Conservation (phyloP, 2,329 filamentous ascomycete species). For the Allantophomopsis cytisporea region DNA sequence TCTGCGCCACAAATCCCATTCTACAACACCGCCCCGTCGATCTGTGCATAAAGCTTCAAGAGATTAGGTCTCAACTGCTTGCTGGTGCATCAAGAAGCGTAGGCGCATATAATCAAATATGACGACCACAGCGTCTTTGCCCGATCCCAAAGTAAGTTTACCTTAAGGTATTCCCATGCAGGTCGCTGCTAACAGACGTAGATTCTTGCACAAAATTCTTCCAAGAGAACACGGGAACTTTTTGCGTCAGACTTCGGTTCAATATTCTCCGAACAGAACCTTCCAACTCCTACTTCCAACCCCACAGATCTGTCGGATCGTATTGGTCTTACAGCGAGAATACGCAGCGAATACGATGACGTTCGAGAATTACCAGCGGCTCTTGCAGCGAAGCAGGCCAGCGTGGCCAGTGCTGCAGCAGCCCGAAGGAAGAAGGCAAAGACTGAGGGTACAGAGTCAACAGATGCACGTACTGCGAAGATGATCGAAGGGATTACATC, state of each 20-base stretch:
- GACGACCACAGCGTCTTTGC: background rate
- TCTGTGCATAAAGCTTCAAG: no score
- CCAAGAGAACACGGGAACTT: conserved; percentile 37
- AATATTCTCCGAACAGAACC: background rate
- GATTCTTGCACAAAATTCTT: conserved; percentile 23
- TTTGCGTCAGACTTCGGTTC: conserved; percentile 37
- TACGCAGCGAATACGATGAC: conserved; percentile 52
- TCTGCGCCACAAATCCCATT: no score
- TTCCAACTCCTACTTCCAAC: background rate
- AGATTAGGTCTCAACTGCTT: no score
- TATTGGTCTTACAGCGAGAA: conserved; percentile 3
- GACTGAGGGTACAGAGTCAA: conserved; percentile 15
- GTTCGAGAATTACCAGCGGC: conserved; percentile 62
- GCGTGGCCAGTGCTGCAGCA: conserved; percentile 38
- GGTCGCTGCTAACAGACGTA: conserved; percentile 1
- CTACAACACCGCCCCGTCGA: no score
- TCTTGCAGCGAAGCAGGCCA: conserved; percentile 64
- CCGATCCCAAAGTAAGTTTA: background rate
- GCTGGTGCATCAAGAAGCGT: no score
- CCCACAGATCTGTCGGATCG: background rate
- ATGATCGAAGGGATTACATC: conserved; percentile 51
- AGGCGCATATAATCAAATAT: background rate
- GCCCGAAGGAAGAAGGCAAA: conserved; percentile 51
- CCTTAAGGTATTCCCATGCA: no score
- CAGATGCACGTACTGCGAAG: conserved; percentile 39